Conservation (phyloP, 2,329 filamentous ascomycete genomes). For the Alternaria viburni region DNA sequence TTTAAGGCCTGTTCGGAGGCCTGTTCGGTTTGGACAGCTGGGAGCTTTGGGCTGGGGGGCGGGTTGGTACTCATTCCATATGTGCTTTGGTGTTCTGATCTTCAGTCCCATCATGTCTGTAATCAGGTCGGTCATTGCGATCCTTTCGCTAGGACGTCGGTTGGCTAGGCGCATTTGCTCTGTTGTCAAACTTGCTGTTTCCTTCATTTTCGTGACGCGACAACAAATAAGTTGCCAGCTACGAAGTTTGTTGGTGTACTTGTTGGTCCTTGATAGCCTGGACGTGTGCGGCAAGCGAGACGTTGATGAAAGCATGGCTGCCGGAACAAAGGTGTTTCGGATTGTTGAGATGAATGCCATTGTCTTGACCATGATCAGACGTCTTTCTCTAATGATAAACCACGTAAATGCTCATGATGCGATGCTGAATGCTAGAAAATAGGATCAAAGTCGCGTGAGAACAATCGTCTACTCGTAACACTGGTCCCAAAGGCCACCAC, state of each 20-base stretch:
- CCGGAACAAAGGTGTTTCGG: neutral
- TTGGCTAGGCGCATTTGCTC: neutral
- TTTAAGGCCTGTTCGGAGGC: no score
- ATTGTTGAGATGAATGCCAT: neutral
- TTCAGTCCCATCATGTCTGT: neutral
- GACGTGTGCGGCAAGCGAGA: neutral
- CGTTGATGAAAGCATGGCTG: neutral
- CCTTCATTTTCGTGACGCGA: no score
- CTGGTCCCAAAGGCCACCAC: conserved; percentile 74
- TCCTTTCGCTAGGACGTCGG: neutral
- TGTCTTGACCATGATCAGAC: neutral
- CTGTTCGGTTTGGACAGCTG: no score
- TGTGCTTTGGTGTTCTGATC: conserved; percentile 14
- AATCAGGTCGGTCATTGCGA: neutral
- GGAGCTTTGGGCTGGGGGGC: no score
- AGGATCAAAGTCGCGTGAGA: neutral
- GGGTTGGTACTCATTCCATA: conserved; percentile 18
- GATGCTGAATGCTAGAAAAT: neutral
- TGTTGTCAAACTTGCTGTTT: neutral
- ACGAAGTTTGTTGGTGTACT: neutral
- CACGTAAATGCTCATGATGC: neutral
- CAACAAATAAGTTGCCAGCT: neutral
- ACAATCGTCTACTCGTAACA: conserved; percentile 54
- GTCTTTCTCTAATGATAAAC: neutral
- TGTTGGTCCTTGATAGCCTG: conserved; percentile 7